Conservation (phyloP, 306 rosid species). For the Fagus crenata region DNA sequence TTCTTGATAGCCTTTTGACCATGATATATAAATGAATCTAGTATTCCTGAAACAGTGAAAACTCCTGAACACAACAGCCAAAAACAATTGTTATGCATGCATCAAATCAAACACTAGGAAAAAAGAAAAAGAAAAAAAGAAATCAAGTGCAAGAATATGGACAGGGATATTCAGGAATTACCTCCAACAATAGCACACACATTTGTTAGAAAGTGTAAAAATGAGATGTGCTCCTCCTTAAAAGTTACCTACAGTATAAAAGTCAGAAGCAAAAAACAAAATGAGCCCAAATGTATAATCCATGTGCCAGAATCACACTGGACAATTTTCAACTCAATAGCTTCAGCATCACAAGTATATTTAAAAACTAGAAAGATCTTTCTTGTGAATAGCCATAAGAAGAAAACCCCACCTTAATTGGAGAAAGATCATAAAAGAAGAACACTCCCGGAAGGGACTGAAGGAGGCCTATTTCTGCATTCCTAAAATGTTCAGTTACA, state of each 20-base stretch:
- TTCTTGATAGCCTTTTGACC: constrained; percentile 94
- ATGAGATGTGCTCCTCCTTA: constrained; percentile 75
- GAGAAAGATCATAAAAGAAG: constrained; percentile 97
- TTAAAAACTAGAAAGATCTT: constrained; percentile 1
- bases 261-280: constrained; percentile 1
- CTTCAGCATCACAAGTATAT: constrained; percentile 2
- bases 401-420: constrained; percentile 70
- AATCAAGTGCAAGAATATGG: constrained; percentile 10
- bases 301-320: background rate
- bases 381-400: constrained; percentile 3
- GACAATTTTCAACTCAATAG: background rate
- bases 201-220: constrained; percentile 92
- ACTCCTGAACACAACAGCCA: constrained; percentile 56
- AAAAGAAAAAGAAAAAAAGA: background rate
- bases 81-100: constrained; percentile 16
- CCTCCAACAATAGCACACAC: constrained; percentile 99
- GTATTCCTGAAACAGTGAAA: constrained; percentile 90
- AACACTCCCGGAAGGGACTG: constrained; percentile 96
- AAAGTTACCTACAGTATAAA: constrained; percentile 73
- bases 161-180: constrained; percentile 37
- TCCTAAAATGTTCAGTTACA: constrained; percentile 87
- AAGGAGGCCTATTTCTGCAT: constrained; percentile 66
- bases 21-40: constrained; percentile 94
- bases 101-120: constrained; percentile 23
- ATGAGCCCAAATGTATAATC: constrained; percentile 1